Percentiles rank a stretch among this genome's conserved stretches.
These are phyloP conservation scores for Podospora pseudocomata DNA, from an alignment of 495 filamentous ascomycete genomes.

Conservation along the genomic window DNA sequence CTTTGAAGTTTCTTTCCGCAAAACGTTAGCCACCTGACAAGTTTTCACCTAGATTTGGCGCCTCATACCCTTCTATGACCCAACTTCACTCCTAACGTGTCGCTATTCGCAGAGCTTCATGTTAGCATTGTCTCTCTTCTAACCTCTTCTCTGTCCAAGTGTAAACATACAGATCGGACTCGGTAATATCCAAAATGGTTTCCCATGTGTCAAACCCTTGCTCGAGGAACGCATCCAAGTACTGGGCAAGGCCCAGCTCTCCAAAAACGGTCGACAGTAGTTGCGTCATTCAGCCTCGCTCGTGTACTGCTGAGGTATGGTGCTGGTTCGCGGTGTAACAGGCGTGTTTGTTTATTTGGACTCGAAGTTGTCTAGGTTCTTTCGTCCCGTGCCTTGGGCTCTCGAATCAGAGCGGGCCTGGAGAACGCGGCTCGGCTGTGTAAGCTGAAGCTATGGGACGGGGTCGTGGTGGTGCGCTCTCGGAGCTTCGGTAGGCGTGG, in stretches of 20 bases:
- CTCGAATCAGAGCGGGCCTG: slow-evolving; percentile 24
- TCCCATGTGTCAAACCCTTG: slow-evolving; percentile 83
- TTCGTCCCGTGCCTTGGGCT: slow-evolving; percentile 13
- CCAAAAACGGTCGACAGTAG: slow-evolving; percentile 56
- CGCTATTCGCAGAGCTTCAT: slow-evolving; percentile 39
- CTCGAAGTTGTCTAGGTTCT: background rate
- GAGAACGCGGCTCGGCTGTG: slow-evolving; percentile 2
- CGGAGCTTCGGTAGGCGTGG: background rate
- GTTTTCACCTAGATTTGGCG: too few species aligned
- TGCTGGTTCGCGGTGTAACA: background rate
- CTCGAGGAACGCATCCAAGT: slow-evolving; percentile 62
- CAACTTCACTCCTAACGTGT: slow-evolving; percentile 66
- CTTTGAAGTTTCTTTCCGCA: slow-evolving; percentile 47
- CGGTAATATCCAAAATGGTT: slow-evolving; percentile 72
- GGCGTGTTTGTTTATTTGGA: background rate
- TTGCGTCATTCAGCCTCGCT: slow-evolving; percentile 34
- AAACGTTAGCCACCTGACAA: background rate
- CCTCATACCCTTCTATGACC: slow-evolving; percentile 68
- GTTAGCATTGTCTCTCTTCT: slow-evolving; percentile 15
- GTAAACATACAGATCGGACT: slow-evolving; percentile 65
- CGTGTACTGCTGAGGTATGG: background rate
- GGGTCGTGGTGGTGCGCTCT: slow-evolving; percentile 1
- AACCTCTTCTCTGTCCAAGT: background rate
- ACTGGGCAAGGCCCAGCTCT: slow-evolving; percentile 70
- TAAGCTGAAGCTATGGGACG: background rate